phyloP scores from a whole-genome alignment of 371 early-diverging fungal genomes.

The Rhizopus delemar region DNA sequence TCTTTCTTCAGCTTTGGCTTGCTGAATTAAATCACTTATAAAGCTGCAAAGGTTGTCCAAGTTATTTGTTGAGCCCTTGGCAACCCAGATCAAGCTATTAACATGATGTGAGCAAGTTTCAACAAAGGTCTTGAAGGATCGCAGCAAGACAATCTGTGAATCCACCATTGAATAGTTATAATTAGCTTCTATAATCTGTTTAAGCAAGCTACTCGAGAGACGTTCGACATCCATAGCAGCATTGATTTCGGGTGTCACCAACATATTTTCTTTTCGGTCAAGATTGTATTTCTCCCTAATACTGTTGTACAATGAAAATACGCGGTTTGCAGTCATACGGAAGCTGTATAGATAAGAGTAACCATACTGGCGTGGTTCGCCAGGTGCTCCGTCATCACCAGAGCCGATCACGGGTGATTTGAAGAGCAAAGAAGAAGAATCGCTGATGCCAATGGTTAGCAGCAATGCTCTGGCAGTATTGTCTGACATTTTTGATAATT shows the following conservation, averaged over 20 bases:
- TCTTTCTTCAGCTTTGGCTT: conserved; percentile 21
- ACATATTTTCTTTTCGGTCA: conserved; percentile 6
- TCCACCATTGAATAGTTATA: conserved; percentile 45
- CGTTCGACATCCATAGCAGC: conserved; percentile 27
- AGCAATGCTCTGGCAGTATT: conserved; percentile 22
- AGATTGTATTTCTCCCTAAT: conserved; percentile 13
- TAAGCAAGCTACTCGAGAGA: conserved; percentile 19
- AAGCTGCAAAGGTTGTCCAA: conserved; percentile 24
- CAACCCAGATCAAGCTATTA: conserved; percentile 33
- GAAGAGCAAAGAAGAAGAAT: conserved; percentile 5
- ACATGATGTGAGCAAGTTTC: conserved; percentile 35
- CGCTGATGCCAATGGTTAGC: conserved; percentile 14
- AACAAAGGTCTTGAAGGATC: conserved; percentile 40
- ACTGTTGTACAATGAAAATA: conserved; percentile 22
- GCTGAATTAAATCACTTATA: conserved; percentile 22
- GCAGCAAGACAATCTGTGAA: conserved; percentile 32
- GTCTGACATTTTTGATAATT: conserved; percentile 6
- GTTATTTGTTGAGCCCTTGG: conserved; percentile 12
- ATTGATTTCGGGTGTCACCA: conserved; percentile 25
- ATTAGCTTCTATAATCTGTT: conserved; percentile 30
- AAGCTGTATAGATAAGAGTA: conserved; percentile 44
- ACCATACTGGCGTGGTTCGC: conserved; percentile 43
- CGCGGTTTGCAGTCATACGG: conserved; percentile 29
- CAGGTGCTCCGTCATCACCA: conserved; percentile 32
- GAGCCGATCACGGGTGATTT: conserved; percentile 20